Percentiles rank a stretch among this genome's conserved stretches.
Conservation (phyloP, 108 stramenopile genomes). For the Poteriospumella lacustris region DNA sequence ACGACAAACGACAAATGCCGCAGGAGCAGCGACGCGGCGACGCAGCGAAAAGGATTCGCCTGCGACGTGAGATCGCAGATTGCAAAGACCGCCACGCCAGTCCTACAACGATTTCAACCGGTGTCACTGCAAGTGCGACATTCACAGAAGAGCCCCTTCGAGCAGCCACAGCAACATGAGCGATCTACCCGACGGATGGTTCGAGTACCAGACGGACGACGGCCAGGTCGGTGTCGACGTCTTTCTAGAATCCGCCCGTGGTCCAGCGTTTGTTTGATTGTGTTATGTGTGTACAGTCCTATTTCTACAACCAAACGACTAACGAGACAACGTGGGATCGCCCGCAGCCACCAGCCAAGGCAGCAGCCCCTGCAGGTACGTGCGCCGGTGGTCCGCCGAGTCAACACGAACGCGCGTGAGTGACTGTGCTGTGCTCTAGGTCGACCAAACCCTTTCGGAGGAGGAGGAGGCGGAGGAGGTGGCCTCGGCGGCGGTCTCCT, state of each 20-base stretch:
- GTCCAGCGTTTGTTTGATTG: not conserved
- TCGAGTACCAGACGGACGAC: slow-evolving; percentile 61
- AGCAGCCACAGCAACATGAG: not conserved
- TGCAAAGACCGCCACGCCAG: no score
- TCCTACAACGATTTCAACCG: no score
- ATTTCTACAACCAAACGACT: slow-evolving; percentile 79
- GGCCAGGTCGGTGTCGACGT: slow-evolving; percentile 48
- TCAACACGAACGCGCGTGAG: not conserved
- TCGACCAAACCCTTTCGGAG: slow-evolving; percentile 2
- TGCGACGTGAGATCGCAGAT: no score
- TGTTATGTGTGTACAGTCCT: slow-evolving; percentile 37
- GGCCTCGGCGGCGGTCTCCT: slow-evolving; percentile 26
- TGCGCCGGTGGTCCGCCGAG: not conserved
- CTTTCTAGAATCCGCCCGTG: not conserved
- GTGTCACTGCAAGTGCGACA: no score
- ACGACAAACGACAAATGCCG: no score
- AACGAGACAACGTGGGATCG: slow-evolving; percentile 77
- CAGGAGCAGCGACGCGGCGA: no score
- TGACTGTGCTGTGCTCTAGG: not conserved
- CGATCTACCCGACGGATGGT: slow-evolving; percentile 48
- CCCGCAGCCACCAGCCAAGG: not conserved
- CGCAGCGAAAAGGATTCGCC: no score
- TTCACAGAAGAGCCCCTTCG: no score
- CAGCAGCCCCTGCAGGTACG: not conserved
- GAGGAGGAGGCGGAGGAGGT: not conserved